These are phyloP conservation scores for Trichoderma koningiopsis DNA, from an alignment of 2,329 filamentous ascomycete species.

Conservation along the genomic window DNA sequence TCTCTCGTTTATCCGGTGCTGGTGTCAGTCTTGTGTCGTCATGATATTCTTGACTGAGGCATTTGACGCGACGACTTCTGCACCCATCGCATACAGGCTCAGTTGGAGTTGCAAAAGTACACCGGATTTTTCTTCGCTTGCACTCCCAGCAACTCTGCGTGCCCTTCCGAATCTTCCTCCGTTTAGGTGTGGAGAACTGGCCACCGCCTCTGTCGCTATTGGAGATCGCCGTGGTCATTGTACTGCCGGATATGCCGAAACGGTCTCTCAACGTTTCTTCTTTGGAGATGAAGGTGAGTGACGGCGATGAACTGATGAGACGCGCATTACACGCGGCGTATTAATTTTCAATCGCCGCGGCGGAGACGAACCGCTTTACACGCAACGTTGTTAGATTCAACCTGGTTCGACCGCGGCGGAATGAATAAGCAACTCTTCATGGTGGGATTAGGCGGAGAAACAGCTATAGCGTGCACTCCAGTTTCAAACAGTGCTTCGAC, in stretches of 20 bases:
- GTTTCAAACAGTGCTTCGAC: neutral
- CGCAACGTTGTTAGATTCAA: neutral
- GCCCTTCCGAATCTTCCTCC: slow-evolving; percentile 51
- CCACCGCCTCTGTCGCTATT: neutral
- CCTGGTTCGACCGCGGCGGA: neutral
- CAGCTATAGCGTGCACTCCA: neutral
- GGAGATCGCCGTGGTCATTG: neutral
- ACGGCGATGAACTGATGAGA: neutral
- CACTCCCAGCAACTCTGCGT: slow-evolving; percentile 62
- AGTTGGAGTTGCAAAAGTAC: slow-evolving; percentile 45
- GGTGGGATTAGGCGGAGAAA: neutral
- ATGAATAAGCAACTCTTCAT: neutral
- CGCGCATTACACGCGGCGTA: neutral
- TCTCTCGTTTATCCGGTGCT: neutral
- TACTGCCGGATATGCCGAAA: neutral
- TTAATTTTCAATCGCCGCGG: neutral
- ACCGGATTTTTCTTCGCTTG: slow-evolving; percentile 57
- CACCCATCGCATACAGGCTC: slow-evolving; percentile 50
- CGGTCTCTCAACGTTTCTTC: neutral
- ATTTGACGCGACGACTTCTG: slow-evolving; percentile 44
- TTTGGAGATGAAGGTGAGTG: neutral
- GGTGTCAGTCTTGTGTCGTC: slow-evolving; percentile 34
- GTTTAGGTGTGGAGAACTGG: neutral
- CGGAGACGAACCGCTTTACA: neutral
- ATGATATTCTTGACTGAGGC: slow-evolving; percentile 52